These are phyloP conservation scores for Solanum corneliomulleri DNA, from an alignment of 257 asterid species.

Conservation along the genomic window DNA sequence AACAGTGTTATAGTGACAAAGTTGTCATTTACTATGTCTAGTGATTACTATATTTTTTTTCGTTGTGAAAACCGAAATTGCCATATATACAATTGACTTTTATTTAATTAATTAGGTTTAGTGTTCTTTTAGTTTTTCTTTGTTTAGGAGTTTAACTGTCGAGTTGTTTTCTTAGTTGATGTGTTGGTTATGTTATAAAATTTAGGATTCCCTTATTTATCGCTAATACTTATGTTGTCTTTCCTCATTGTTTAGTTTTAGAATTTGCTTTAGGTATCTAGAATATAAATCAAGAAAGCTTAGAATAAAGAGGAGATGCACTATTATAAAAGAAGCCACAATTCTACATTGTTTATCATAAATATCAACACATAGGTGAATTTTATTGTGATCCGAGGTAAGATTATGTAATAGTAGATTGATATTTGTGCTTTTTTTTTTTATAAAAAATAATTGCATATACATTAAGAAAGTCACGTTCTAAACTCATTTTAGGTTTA, in stretches of 20 bases:
- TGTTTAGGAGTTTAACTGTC: not conserved
- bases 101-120: too few species aligned
- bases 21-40: not conserved
- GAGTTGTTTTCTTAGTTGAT: not conserved
- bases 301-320: not conserved
- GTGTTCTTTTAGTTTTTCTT: not conserved
- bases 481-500: too few species aligned
- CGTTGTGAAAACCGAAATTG: not conserved
- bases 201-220: not conserved
- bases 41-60: not conserved
- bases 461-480: too few species aligned
- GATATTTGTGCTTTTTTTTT: not conserved
- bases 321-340: not conserved
- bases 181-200: not conserved
- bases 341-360: not conserved
- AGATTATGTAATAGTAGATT: not conserved
- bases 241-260: not conserved
- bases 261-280: not conserved
- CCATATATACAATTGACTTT: not conserved
- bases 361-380: not conserved
- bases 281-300: not conserved
- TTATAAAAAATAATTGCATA: not conserved
- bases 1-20: not conserved
- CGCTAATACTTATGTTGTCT: not conserved
- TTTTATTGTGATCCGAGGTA: not conserved